These are phyloP conservation scores for Balamuthia mandrillaris DNA, from an alignment of 208 protist species.

Conservation along the genomic window DNA sequence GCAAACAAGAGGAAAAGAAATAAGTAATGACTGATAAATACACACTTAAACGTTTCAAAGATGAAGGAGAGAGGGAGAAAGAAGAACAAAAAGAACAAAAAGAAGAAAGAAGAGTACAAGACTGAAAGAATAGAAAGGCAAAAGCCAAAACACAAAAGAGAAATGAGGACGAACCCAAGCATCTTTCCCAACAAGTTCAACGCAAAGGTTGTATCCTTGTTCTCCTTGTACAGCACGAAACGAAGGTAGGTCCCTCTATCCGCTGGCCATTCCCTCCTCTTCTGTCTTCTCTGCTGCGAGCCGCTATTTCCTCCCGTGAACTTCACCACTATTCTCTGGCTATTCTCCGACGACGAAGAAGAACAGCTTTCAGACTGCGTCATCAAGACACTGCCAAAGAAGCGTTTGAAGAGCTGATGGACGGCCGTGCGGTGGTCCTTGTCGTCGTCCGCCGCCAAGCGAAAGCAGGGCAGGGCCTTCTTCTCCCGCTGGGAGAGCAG, in stretches of 20 bases:
- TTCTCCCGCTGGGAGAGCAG: neutral
- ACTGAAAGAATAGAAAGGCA: too few species aligned
- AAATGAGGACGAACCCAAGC: neutral
- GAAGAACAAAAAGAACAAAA: neutral
- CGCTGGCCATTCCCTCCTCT: constrained; percentile 12
- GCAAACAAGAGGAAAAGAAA: neutral
- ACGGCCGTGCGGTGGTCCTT: neutral
- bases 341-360: too few species aligned
- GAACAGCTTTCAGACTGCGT: constrained; percentile 5
- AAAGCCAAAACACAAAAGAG: neutral
- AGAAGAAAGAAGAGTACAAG: too few species aligned
- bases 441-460: neutral
- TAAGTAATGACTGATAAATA: neutral
- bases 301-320: neutral
- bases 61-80: neutral
- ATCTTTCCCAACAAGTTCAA: constrained; percentile 14
- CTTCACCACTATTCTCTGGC: constrained; percentile 32
- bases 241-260: neutral
- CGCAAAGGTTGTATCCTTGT: constrained; percentile 31
- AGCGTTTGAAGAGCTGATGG: neutral
- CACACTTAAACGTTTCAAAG: neutral
- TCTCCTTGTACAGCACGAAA: constrained; percentile 42
- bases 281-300: neutral
- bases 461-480: neutral
- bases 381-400: constrained; percentile 6